Conservation (phyloP, 1,139 yeast species). For the Pichia norvegensis region DNA sequence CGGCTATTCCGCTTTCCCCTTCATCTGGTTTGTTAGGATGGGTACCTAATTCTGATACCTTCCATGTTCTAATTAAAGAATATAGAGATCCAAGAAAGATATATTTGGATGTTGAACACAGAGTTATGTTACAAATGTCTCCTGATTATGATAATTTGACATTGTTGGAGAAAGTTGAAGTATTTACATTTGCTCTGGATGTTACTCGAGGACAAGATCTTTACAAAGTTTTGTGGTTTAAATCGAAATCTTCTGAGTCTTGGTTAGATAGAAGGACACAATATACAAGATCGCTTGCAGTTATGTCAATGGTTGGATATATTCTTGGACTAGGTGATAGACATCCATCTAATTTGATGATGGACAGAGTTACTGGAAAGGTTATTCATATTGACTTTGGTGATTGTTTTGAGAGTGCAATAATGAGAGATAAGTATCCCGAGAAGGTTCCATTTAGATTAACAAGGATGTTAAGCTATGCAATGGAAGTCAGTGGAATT, state of each 20-base stretch:
- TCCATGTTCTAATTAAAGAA: conserved; percentile 87
- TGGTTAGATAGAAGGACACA: conserved; percentile 97
- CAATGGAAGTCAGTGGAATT: conserved; percentile 98
- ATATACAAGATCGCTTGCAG: conserved; percentile 91
- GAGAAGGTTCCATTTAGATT: conserved; percentile 97
- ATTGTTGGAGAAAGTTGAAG: conserved; percentile 86
- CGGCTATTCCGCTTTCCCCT: conserved; percentile 94
- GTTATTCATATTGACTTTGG: conserved; percentile 98
- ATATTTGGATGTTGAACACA: conserved; percentile 82
- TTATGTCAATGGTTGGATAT: conserved; percentile 98
- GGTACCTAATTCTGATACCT: conserved; percentile 96
- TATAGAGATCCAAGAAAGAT: conserved; percentile 89
- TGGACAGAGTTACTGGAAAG: conserved; percentile 89
- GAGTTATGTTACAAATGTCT: conserved; percentile 96
- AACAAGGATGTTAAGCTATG: conserved; percentile 94
- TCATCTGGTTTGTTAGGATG: conserved; percentile 94
- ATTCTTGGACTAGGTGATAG: conserved; percentile 95
- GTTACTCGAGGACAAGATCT: conserved; percentile 95
- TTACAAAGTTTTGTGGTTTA: conserved; percentile 92
- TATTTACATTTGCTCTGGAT: conserved; percentile 90
- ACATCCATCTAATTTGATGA: conserved; percentile 95
- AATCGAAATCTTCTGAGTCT: conserved; percentile 91
- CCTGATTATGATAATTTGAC: conserved; percentile 93
- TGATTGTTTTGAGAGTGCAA: conserved; percentile 98
- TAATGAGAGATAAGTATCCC: conserved; percentile 90